Conservation (phyloP, 2,329 filamentous ascomycete species). For the Aaosphaeria pasadenensis region DNA sequence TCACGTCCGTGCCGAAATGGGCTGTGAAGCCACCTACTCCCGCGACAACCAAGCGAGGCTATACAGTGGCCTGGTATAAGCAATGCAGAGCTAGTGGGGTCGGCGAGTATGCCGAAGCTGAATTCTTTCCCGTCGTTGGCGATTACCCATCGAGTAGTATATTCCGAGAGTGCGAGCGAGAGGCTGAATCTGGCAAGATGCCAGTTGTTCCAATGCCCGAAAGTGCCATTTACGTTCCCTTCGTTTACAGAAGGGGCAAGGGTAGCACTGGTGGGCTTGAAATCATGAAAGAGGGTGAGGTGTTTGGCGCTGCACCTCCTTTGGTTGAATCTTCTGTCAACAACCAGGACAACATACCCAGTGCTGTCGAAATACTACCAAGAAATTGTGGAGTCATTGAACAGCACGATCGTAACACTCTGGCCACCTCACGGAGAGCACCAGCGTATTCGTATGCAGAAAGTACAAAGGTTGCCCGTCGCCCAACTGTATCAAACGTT, state of each 20-base stretch:
- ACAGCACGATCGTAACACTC: neutral
- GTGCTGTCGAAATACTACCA: constrained; percentile 2
- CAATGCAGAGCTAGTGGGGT: constrained; percentile 42
- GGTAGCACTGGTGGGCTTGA: constrained; percentile 12
- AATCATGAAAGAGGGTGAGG: constrained; percentile 20
- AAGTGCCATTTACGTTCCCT: constrained; percentile 38
- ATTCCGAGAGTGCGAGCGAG: no score
- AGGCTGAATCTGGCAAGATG: no score
- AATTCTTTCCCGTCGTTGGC: constrained; percentile 36
- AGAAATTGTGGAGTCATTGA: neutral
- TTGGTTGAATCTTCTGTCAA: constrained; percentile 35
- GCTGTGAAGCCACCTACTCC: constrained; percentile 26
- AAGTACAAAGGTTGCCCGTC: constrained; percentile 1
- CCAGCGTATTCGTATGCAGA: constrained; percentile 1
- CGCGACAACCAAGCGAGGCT: constrained; percentile 32
- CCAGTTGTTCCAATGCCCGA: constrained; percentile 41
- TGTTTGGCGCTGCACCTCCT: constrained; percentile 9
- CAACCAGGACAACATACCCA: constrained; percentile 23
- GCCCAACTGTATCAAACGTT: constrained; percentile 1
- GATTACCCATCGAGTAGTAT: constrained; percentile 33
- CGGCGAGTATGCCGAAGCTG: constrained; percentile 37
- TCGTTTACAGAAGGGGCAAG: constrained; percentile 13
- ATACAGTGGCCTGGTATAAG: constrained; percentile 39
- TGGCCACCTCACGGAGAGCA: neutral
- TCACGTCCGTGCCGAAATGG: neutral